Percentiles rank a stretch among this genome's conserved stretches.
These are phyloP conservation scores for Hirsutella minnesotensis DNA, from an alignment of 2,329 filamentous ascomycete genomes.

Conservation along the genomic window DNA sequence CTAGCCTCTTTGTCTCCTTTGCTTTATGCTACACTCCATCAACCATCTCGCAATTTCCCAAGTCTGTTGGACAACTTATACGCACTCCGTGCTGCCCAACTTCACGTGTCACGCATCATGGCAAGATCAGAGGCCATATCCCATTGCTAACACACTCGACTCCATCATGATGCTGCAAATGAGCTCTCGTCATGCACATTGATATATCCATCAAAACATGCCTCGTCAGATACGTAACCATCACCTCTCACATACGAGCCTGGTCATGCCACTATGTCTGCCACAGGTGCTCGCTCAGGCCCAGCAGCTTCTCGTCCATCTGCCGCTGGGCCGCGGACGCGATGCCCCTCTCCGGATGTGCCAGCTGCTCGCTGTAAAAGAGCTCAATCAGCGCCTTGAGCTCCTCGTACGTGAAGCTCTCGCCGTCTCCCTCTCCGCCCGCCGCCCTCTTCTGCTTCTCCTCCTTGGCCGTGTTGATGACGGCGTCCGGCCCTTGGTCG, in stretches of 20 bases:
- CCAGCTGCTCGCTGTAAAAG: slow-evolving; percentile 55
- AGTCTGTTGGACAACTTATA: no score
- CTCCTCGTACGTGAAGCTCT: slow-evolving; percentile 52
- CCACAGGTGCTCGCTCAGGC: slow-evolving; percentile 64
- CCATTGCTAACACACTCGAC: no score
- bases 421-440: slow-evolving; percentile 17
- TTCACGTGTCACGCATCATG: no score
- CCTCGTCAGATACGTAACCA: neutral
- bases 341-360: slow-evolving; percentile 56
- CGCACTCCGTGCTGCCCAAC: no score
- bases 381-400: slow-evolving; percentile 54
- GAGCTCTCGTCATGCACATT: no score
- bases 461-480: slow-evolving; percentile 50
- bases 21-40: no score
- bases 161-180: neutral
- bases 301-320: slow-evolving; percentile 58
- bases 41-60: no score
- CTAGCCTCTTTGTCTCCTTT: no score
- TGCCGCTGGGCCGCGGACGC: slow-evolving; percentile 53
- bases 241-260: no score
- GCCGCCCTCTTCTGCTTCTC: slow-evolving; percentile 22
- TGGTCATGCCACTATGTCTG: slow-evolving; percentile 24
- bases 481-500: slow-evolving; percentile 49
- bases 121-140: no score
- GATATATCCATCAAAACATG: neutral